Base-by-base conservation (phyloP, 345 rosid species). In the Salix viminalis region DNA sequence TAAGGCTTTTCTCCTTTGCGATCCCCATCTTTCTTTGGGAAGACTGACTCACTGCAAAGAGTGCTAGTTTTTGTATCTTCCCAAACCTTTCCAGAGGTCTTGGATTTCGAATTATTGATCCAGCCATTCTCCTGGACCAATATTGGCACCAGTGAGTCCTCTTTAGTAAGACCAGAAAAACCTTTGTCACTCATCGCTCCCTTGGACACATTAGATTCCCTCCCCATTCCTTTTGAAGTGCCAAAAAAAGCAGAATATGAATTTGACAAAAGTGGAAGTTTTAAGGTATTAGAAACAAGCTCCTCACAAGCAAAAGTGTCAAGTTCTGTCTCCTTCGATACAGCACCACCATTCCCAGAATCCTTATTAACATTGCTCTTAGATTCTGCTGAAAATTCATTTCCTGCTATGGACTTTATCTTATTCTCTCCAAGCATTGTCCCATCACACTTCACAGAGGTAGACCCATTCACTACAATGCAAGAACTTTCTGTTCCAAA, bases 181-280 rank as follows among this genome's bases (percentile, higher is more conserved):
- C 76, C 71, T 78, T 83, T 86, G 30, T 91, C 87, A 76, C 83
- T 75, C 62, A 76, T 69, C 68, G 58, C 56, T 72, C 83, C 86
- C 81, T 83, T 83, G 42, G 32, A 74, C 67, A 39, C 78, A 73
- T 75, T 82, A 68, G 75, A 79, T 79, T 79, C 58, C 80, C 79
- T 83, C 78, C 70, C 66, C 16, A 36, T 69, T 77, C 82, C 70
- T 80, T 80, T 86, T 73, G 80, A 74, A 52, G 60, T 73, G 68
- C 86, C 89, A 66, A 30, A 79, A 75, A 60, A 46, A 32, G 76
- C 66, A 58, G 86, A 83, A 74, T 83, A 81, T 41, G 89, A 74
- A 88, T 84, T 83, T 76, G 90, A 90, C 75, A 89, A 76, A 52
- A 89, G 83, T 61, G 98, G 97, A 81, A 90, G 92, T 88, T 83